Evolutionary conservation across 2,329 filamentous ascomycete genomes (phyloP), one percentile per base, ranked within the genome.

Genomic region (Penicillium sp.): DNA sequence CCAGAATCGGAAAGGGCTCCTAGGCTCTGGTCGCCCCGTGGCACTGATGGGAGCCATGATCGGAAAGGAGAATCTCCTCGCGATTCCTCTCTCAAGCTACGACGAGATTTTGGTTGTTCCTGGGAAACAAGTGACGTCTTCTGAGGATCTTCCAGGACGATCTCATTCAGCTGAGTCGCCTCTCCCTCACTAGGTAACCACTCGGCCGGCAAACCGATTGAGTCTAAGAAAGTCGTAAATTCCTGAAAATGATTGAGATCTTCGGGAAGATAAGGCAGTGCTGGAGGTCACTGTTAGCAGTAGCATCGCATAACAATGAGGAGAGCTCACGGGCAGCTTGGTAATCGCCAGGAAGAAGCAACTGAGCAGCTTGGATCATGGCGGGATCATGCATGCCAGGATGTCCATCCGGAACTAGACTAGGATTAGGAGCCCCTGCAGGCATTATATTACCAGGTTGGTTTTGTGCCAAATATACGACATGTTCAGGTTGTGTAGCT

Each of bases 301-400:
- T 13, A 26, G 34, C 26, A 31, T 6, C 12, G 4, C 10, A 8
- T 7, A 12, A 45, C 21, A 31, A 47, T 56, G 54, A 24, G 26
- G 49, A 1, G 52, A 29, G 50, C 61, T 42, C 26, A 64, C 63
- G 49, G 42, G 63, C 52, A 24, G 62, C 58, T 34, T 62, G 60
- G 51, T 67, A 70, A 45, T 59, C 63, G 7, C 62, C 63, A 2
- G 68, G 68, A 29, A 70, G 61, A 39, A 70, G 61, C 34, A 70
- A 53, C 41, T 70, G 68, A 3, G 68, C 68, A 16, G 68, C 68
- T 50, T 70, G 65, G 4, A 70, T 84, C 56, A 70, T 68, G 16
- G 69, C 66, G 3, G 68, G 60, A 51, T 70, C 68, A 51, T 69
- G 68, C 31, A 65, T 61, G 18, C 54, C 63, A 8, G 62, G 52